Evolutionary conservation across 2,329 filamentous ascomycete species (phyloP).

Genomic region (Fusarium albidum): DNA sequence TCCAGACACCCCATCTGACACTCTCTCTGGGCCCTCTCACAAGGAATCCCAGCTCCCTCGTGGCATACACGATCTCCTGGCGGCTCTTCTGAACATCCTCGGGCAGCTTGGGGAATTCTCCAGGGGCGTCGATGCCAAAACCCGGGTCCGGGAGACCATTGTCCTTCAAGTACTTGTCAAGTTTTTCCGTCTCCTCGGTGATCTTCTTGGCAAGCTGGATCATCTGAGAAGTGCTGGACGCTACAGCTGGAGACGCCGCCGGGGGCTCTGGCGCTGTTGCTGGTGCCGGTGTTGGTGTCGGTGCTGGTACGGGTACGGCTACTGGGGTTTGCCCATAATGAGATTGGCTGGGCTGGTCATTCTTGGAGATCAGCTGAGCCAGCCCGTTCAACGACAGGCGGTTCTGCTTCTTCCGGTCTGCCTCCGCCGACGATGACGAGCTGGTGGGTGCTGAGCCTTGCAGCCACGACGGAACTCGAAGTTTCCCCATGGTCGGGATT

Average conservation of each 20-base stretch:
- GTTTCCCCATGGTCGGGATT: constrained; percentile 29
- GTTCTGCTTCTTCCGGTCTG: constrained; percentile 46
- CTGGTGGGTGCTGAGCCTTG: constrained; percentile 30
- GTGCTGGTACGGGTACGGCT: too few relatives aligned
- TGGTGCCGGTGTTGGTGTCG: too few relatives aligned
- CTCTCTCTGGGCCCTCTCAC: constrained; percentile 59
- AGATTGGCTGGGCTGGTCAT: constrained; percentile 17
- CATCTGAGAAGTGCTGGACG: constrained; percentile 48
- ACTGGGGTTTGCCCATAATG: constrained; percentile 3
- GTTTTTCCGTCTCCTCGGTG: constrained; percentile 55
- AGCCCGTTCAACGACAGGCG: constrained; percentile 45
- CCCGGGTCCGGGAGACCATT: constrained; percentile 52
- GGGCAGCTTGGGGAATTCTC: constrained; percentile 57
- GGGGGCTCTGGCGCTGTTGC: background rate
- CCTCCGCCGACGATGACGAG: constrained; percentile 27
- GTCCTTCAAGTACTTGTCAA: constrained; percentile 56
- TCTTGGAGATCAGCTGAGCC: constrained; percentile 37
- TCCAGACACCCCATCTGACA: constrained; percentile 62
- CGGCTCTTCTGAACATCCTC: constrained; percentile 55
- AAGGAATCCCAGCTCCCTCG: constrained; percentile 56
- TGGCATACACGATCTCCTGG: constrained; percentile 57
- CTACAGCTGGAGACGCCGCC: constrained; percentile 4
- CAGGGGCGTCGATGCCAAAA: constrained; percentile 54
- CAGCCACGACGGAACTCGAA: constrained; percentile 48
- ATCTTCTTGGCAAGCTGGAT: constrained; percentile 57